These are phyloP conservation scores for Phytophthora gonapodyides DNA, from an alignment of 352 stramenopile species.

Conservation along the genomic window DNA sequence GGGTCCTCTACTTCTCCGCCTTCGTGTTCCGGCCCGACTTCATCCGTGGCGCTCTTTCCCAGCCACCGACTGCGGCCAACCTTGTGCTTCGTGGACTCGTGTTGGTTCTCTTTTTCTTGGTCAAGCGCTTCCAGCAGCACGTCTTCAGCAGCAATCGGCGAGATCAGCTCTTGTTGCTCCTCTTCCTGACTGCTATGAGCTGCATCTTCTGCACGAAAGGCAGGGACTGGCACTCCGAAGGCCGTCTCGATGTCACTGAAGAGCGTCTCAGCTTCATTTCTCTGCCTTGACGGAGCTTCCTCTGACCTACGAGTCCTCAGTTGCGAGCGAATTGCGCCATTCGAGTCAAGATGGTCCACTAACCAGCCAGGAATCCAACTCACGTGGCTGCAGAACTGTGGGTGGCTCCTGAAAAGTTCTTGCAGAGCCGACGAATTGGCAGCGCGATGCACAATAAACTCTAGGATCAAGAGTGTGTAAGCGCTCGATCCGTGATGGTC, in stretches of 20 bases:
- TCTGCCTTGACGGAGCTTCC: neutral
- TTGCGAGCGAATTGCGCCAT: slow-evolving; percentile 25
- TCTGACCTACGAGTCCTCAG: neutral
- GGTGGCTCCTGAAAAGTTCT: slow-evolving; percentile 42
- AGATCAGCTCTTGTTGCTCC: slow-evolving; percentile 5
- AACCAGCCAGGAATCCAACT: slow-evolving; percentile 62
- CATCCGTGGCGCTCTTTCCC: slow-evolving; percentile 1
- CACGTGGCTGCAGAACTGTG: slow-evolving; percentile 37
- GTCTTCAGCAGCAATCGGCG: slow-evolving; percentile 19
- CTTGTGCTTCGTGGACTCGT: neutral
- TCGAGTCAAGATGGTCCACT: slow-evolving; percentile 47
- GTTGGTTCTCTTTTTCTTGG: slow-evolving; percentile 24
- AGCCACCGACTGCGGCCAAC: slow-evolving; percentile 4
- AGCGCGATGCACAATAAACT: slow-evolving; percentile 48
- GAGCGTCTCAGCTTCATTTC: slow-evolving; percentile 13
- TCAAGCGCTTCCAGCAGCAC: slow-evolving; percentile 26
- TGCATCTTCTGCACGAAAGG: slow-evolving; percentile 2
- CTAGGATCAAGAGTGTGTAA: slow-evolving; percentile 60
- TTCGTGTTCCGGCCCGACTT: slow-evolving; percentile 27
- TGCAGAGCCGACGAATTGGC: slow-evolving; percentile 38
- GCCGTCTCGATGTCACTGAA: slow-evolving; percentile 28
- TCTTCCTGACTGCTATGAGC: neutral
- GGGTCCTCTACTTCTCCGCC: slow-evolving; percentile 1
- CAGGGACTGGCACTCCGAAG: slow-evolving; percentile 24
- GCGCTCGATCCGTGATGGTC: slow-evolving; percentile 48